These are phyloP conservation scores for Phytomonas sp. DNA, from an alignment of 208 protist species.

Conservation along the genomic window DNA sequence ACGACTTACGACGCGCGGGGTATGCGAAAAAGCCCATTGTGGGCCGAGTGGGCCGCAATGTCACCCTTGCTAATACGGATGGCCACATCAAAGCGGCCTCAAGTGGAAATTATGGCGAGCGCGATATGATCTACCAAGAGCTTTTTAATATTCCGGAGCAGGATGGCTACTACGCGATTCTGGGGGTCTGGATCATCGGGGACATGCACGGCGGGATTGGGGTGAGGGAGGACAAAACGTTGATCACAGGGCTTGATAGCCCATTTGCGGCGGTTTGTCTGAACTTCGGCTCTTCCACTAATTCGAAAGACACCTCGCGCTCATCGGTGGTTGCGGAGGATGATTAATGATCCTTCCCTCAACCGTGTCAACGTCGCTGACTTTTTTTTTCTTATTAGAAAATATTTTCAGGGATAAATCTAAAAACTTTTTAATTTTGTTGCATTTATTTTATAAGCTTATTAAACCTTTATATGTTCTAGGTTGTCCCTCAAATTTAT, in stretches of 20 bases:
- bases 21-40: constrained; percentile 87
- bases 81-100: constrained; percentile 54
- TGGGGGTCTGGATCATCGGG: constrained; percentile 86
- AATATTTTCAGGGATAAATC: background rate
- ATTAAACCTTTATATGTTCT: background rate
- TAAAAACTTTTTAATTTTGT: background rate
- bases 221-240: constrained; percentile 75
- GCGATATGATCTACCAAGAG: constrained; percentile 83
- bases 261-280: constrained; percentile 75
- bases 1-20: constrained; percentile 40
- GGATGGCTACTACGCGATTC: constrained; percentile 81
- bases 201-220: constrained; percentile 71
- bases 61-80: constrained; percentile 54
- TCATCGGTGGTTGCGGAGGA: background rate
- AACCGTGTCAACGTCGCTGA: background rate
- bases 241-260: constrained; percentile 78
- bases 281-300: background rate
- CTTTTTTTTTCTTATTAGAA: background rate
- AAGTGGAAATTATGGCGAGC: constrained; percentile 69
- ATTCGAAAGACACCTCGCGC: background rate
- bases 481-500: background rate
- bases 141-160: constrained; percentile 56
- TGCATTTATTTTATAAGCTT: background rate
- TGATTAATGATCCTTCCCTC: background rate
- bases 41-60: constrained; percentile 77